Base-by-base conservation (phyloP, 805 yeast species). In the Saccharomycopsis amapae region DNA sequence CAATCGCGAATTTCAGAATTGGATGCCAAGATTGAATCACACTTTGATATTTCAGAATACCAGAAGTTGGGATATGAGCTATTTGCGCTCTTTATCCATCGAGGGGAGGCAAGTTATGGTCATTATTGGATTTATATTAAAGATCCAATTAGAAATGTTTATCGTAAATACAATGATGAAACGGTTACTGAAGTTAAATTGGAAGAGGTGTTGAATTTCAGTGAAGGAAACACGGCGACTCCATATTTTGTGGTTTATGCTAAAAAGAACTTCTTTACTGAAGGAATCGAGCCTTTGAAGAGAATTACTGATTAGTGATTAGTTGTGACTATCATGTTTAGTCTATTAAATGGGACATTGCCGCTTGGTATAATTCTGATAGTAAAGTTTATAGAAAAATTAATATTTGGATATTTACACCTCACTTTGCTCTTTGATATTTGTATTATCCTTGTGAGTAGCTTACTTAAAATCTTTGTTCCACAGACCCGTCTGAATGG, bases 51-150 rank as follows among this genome's bases (percentile, higher is more conserved):
- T n/a, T 68, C 69, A 17, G 67, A 69, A 5, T 75, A 83, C 63
- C 73, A 71, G 42, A 64, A 71, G 40, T 72, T 81, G 24, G 95
- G 89, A 0, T 93, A 90, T 62, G 72, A 85, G 0, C 71, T 93
- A 10, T 90, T 89, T 66, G 95, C 97, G 0, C 80, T 90, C 5
- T 93, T 93, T 59, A 87, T 93, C 40, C 98, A 93, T 62, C 70
- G 96, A 42, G 98, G 98, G 5, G 94, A 88, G 57, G 97, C 96
- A 0, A 80, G 87, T 42, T 90, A 85, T 58, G 98, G 98, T 2
- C 98, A 93, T 63, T 93, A 93, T 62, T 93, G 97, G 97, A 76
- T 90, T 15, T 93, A 90, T 60, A 89, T 93, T 51, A 78, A 76
- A 49, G 97, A 93, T 62, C 76, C 79, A 2, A 72, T 72, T 51